Conservation (phyloP, 2,329 filamentous ascomycete species). For the Blastomyces gilchristii region DNA sequence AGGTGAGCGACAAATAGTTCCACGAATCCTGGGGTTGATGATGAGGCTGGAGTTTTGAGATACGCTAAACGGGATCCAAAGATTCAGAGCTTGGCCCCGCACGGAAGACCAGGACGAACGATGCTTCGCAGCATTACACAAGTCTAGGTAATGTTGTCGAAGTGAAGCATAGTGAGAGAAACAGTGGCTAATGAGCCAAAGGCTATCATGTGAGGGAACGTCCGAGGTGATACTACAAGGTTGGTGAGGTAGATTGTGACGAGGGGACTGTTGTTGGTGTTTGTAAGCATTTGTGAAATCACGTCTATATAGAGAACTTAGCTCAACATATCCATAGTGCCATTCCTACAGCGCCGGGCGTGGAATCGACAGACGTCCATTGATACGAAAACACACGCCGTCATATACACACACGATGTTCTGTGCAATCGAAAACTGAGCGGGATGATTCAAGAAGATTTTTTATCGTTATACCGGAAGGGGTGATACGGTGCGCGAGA, state of each 20-base stretch:
- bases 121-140: not conserved
- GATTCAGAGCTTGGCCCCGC: not conserved
- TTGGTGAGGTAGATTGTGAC: not conserved
- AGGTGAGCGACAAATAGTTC: not conserved
- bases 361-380: conserved; percentile 31
- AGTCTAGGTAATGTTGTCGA: not conserved
- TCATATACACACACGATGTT: conserved; percentile 25
- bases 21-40: not conserved
- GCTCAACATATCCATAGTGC: conserved; percentile 21
- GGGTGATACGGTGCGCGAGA: conserved; percentile 20
- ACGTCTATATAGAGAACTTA: not conserved
- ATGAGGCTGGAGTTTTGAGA: not conserved
- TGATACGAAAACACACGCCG: conserved; percentile 28
- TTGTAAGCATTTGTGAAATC: conserved; percentile 20
- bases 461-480: not conserved
- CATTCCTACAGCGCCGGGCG: conserved; percentile 30
- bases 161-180: not conserved
- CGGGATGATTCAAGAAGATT: not conserved
- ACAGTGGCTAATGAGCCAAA: not conserved
- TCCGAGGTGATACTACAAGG: not conserved
- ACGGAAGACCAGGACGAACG: not conserved
- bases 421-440: no score
- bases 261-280: conserved; percentile 26
- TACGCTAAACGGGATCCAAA: not conserved
- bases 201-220: not conserved